Evolutionary conservation across 352 stramenopile species (phyloP), one percentile per base, ranked within the genome.

Genomic region (Nothophytophthora sp.): DNA sequence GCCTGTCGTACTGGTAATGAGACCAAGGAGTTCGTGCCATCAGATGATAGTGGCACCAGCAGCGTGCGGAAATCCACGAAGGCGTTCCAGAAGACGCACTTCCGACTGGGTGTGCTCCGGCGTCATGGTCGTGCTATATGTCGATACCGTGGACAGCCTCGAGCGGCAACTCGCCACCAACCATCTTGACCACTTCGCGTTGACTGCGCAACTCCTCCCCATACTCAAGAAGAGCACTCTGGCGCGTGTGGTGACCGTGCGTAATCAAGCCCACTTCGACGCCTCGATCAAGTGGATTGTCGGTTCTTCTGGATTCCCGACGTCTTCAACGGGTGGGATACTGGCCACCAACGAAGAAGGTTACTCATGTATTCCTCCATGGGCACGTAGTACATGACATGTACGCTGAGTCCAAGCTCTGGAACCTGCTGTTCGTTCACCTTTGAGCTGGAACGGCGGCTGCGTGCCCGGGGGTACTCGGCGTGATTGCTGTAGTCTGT

Each of bases 91-190:
- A 27, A 23, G 24, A 30, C 23, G 15, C 50, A 69, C 40, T 38
- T 61, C 11, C 55, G 45, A 5, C 32, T 91, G 22, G 68, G 88
- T 36, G 9, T 89, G 23, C 64, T 91, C 77, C 18, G 81, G 81
- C 15, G 63, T 86, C 52, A 73, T 79, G 37, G 73, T 62, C 2
- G 41, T 73, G 7, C 58, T 63, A 8, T 67, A 75, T 46, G 28
- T 41, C 13, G 19, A 67, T 9, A 70, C 66, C 0, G 47, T 23
- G 1, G 74, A 88, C 30, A 73, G 70, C 29, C 48, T 72, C 46
- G 76, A 88, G 50, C 59, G 52, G 5, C 66, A 86, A 34, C 86
- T 90, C 50, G 76, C 57, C 5, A 75, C 67, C 11, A 90, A 90
- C 55, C 66, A 88, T 46, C 28, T 90, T 22, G 74, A 63, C 4